Base-by-base conservation (phyloP, 257 asterid species). In the Galeopsis tetrahit region DNA sequence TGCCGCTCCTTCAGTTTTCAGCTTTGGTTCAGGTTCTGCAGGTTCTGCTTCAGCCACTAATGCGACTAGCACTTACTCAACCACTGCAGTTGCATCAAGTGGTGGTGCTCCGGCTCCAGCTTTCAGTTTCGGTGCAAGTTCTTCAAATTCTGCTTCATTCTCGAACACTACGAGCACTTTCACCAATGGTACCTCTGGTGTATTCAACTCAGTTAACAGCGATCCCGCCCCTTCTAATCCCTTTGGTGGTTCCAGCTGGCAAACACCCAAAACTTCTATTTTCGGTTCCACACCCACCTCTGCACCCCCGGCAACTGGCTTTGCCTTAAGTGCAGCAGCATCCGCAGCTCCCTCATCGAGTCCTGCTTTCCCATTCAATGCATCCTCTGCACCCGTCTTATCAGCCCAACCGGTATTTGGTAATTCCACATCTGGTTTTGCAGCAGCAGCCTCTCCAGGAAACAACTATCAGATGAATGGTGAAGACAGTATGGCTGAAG, bases 401-500 rank as follows among this genome's bases (percentile, higher is more conserved):
- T 49, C 88, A 49, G 66, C 63, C 3, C 74, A 58, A 42, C 75
- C 83, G 3, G 66, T 66, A 34, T 82, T 84, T 76, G 83, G 83
- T 28, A 74, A 60, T 69, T 58, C 82, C 3, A 0, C 63, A 33
- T 46, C 83, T 69, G 69, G 82, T 34, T 70, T 85, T 74, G 64
- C 72, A 63, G 75, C 84, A 72, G 64, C 72, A 63, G 75, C 84
- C 14, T 6, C 85, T 42, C 73, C 82, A 10, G 88, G 85, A 51
- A 90, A 87, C 69, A 75, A 68, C 74, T 82, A 71, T 73, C 96
- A 80, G 56, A 90, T 87, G 95, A 81, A 46, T 69, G 80, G 79
- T 7, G 96, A 90, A 78, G 96, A 87, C 84, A 88, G 92, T 83
- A 91, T 91, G 96, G 96, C 92, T 0, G 97, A 89, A 84, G 97